Evolutionary conservation across 1,139 yeast genomes (phyloP).

Genomic region (Taiozyma onychis): DNA sequence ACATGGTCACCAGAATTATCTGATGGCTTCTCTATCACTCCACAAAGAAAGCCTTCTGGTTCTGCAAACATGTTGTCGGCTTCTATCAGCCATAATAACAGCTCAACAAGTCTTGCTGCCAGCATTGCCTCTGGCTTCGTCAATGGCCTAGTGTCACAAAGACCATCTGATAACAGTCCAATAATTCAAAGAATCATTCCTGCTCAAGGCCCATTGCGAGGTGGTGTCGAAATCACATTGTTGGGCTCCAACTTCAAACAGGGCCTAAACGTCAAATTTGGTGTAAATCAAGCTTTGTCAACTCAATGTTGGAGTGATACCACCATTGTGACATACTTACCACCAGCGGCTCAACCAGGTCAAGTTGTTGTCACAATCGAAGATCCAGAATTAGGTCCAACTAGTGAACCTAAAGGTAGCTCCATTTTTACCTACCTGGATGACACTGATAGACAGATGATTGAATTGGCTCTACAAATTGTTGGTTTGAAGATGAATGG

Average conservation of each 20-base stretch:
- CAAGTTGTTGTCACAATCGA: constrained; percentile 86
- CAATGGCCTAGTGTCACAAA: constrained; percentile 1
- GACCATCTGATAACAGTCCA: constrained; percentile 11
- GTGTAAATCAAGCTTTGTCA: constrained; percentile 74
- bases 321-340: constrained; percentile 87
- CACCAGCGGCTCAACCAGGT: constrained; percentile 85
- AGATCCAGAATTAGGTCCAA: constrained; percentile 28
- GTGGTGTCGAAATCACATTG: constrained; percentile 91
- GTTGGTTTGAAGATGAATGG: constrained; percentile 96
- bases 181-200: constrained; percentile 81
- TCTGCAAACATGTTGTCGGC: neutral
- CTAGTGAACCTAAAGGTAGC: constrained; percentile 12
- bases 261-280: constrained; percentile 80
- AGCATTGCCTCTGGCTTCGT: constrained; percentile 2
- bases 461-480: constrained; percentile 88
- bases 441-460: constrained; percentile 87
- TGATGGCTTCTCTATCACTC: constrained; percentile 24
- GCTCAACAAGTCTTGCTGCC: constrained; percentile 7
- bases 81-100: constrained; percentile 7
- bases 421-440: constrained; percentile 79
- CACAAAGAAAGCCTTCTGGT: constrained; percentile 22
- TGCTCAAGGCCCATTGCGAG: constrained; percentile 89
- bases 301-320: constrained; percentile 96
- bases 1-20: constrained; percentile 27
- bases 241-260: constrained; percentile 83